Evolutionary conservation across 2,329 filamentous ascomycete genomes (phyloP), one percentile per base, ranked within the genome.

Genomic region (Apiospora malaysiana): DNA sequence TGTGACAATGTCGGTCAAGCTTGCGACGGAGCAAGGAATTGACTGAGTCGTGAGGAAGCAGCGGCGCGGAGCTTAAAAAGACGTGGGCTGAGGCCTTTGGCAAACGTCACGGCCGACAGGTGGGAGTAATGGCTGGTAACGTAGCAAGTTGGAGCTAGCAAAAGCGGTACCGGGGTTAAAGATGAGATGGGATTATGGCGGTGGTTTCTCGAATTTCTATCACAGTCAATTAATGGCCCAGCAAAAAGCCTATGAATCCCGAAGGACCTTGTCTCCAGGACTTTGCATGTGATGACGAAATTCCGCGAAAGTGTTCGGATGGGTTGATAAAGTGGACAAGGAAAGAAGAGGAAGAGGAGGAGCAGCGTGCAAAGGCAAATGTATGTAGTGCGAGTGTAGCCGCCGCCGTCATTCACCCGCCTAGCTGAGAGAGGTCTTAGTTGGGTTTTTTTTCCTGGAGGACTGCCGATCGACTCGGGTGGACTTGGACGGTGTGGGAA

Each of bases 31-130:
- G 27, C 27, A 56, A 56, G 46, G 32, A 51, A 49, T 51, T 42
- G 67, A 46, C 46, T 56, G 67, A 68, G 67, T 68, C 67, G 67
- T 51, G 37, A 68, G 45, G 37, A 42, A 56, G 37, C 46, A 40
- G 45, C 67, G 67, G 67, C 67, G 67, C 32, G 21, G 40, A 68
- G 67, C 46, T 68, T 68, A 68, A 68, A 51, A n/a, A 40, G 18
- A 42, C 46, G 9, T 49, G 67, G 56, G 56, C 56, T 40, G 56
- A 63, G 32, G 32, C 32, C 56, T 40, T 63, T n/a, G 56, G 56
- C 56, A 63, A 63, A 63, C 56, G 56, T 63, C 56, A 63, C 56
- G 27, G 32, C 42, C 56, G 56, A 32, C 32, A 23, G 18, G 27
- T 32, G 56, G 56, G 18, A 63, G 56, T 14, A 63, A 63, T 63